These are phyloP conservation scores for Globisporangium lucens DNA, from an alignment of 352 stramenopile species.

Conservation along the genomic window DNA sequence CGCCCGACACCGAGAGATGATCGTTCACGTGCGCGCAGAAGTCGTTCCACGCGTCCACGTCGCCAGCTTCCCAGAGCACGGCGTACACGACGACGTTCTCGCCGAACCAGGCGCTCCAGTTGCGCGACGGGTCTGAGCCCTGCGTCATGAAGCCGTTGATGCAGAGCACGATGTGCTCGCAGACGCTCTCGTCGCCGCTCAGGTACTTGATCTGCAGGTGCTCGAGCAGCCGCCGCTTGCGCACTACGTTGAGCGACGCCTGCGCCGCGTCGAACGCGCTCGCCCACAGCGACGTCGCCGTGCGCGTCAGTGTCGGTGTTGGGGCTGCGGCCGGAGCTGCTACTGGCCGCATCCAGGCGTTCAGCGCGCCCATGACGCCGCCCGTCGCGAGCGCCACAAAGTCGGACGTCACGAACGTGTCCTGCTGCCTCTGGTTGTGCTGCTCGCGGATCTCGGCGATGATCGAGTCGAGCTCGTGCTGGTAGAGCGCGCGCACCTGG, in stretches of 20 bases:
- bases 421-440: slow-evolving; percentile 49
- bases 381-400: slow-evolving; percentile 59
- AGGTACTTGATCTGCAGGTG: slow-evolving; percentile 63
- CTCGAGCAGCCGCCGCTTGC: slow-evolving; percentile 61
- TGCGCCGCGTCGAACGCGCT: slow-evolving; percentile 72
- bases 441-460: slow-evolving; percentile 44
- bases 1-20: slow-evolving; percentile 33
- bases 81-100: slow-evolving; percentile 51
- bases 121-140: slow-evolving; percentile 51
- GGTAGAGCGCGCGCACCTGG: slow-evolving; percentile 30
- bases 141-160: slow-evolving; percentile 89
- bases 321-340: slow-evolving; percentile 4
- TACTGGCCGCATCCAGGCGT: slow-evolving; percentile 54
- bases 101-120: slow-evolving; percentile 58
- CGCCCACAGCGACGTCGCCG: slow-evolving; percentile 47
- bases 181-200: slow-evolving; percentile 53
- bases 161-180: slow-evolving; percentile 66
- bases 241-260: slow-evolving; percentile 67
- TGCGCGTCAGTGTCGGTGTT: neutral
- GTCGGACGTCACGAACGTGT: slow-evolving; percentile 48
- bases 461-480: slow-evolving; percentile 41
- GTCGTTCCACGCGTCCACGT: slow-evolving; percentile 67
- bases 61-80: slow-evolving; percentile 78
- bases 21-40: slow-evolving; percentile 78
- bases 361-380: slow-evolving; percentile 61